These are phyloP conservation scores for Aspergillus ustus DNA, from an alignment of 2,329 filamentous ascomycete genomes.

Conservation along the genomic window DNA sequence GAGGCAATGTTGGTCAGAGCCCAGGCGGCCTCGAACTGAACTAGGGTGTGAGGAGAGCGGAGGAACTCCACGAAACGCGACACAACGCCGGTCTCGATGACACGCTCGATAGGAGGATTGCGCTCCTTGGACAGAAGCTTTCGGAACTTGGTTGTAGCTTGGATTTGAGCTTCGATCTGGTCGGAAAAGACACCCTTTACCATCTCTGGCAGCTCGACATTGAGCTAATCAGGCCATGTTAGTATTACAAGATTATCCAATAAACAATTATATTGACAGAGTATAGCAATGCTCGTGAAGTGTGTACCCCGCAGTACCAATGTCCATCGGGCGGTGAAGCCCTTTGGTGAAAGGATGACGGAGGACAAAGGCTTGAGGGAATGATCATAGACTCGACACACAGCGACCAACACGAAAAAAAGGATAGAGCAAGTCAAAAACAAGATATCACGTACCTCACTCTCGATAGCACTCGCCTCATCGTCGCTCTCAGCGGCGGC, in stretches of 20 bases:
- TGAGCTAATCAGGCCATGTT: conserved; percentile 66
- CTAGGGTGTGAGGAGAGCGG: conserved; percentile 93
- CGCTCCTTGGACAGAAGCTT: conserved; percentile 98
- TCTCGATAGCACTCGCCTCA: conserved; percentile 92
- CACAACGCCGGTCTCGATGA: conserved; percentile 98
- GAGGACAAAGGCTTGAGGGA: conserved; percentile 31
- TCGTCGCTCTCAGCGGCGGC: conserved; percentile 96
- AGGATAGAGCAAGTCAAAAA: conserved; percentile 20
- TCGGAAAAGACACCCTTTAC: conserved; percentile 97
- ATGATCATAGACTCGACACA: neutral
- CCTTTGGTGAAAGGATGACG: conserved; percentile 28
- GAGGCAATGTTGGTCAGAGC: conserved; percentile 99
- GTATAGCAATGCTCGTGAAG: conserved; percentile 4
- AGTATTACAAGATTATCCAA: conserved; percentile 20
- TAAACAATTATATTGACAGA: neutral
- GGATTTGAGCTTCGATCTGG: conserved; percentile 96
- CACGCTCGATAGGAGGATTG: conserved; percentile 97
- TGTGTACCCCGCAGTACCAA: conserved; percentile 8
- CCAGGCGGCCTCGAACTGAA: conserved; percentile 99
- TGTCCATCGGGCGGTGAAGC: conserved; percentile 41
- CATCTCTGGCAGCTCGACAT: conserved; percentile 98
- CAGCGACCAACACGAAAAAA: conserved; percentile 10
- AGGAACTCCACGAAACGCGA: conserved; percentile 98
- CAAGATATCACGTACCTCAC: conserved; percentile 71
- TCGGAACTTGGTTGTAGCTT: conserved; percentile 96